Evolutionary conservation across 345 rosid species (phyloP), one percentile per base, ranked within the genome.

Genomic region (Melaleuca alternifolia): DNA sequence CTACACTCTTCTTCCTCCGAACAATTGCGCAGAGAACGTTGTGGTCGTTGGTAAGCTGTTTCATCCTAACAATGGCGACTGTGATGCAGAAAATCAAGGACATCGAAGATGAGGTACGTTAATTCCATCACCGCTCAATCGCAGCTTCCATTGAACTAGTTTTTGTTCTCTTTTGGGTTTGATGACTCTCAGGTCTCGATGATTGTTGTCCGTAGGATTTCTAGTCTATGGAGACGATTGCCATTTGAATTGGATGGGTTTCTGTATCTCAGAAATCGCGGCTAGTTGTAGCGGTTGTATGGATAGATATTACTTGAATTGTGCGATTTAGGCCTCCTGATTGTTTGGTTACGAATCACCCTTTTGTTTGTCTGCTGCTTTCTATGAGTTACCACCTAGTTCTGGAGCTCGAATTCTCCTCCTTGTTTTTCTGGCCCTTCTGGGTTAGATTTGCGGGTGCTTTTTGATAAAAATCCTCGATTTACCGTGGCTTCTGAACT

Each of bases 61-160:
- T 52, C 57, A 20, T 1, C 30, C n/a, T 82, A 84, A 85, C 75
- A 61, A 92, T 92, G 94, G 85, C 94, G 88, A 92, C 94, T 6
- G 94, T 92, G 84, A 92, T 92, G 94, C 92, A 91, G 90, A 92
- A 92, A 62, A 92, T 92, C 91, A 92, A 92, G 85, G 94, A 92
- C 79, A 92, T 92, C 88, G 94, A 92, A 87, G 94, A 92, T 91
- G 94, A 92, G 92, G 94, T 92, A 62, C 37, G 14, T 16, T 56
- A 11, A 33, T 83, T 52, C 5, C 21, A 21, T 26, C 85, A 30
- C 57, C 54, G 7, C 54, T 50, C 23, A 8, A 48, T 51, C 84
- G 53, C 84, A 13, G 37, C 54, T 26, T 21, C 56, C 84, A 18
- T 4, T 10, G 53, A 6, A 11, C 54, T 5, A 7, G 37, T 84